A percentile compares a stretch with the other conserved stretches of the same genome.
Conservation (phyloP, 805 yeast genomes). For the Candida khao-thaluensis region DNA sequence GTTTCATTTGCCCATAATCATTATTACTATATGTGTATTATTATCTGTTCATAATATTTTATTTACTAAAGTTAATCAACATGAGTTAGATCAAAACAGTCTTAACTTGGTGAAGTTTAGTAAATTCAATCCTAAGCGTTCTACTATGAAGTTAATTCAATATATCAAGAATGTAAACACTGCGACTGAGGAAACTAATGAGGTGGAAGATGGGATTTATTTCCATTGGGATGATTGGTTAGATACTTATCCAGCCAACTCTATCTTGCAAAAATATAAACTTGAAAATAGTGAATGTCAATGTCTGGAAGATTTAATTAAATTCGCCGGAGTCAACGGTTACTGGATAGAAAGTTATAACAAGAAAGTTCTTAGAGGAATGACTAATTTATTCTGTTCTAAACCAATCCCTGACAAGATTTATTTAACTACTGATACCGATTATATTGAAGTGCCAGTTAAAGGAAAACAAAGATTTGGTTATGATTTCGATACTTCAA, state of each 20-base stretch:
- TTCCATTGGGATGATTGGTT: conserved; percentile 46
- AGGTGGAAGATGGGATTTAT: conserved; percentile 21
- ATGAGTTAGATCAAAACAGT: conserved; percentile 21
- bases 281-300: conserved; percentile 17
- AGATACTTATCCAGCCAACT: conserved; percentile 26
- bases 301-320: conserved; percentile 22
- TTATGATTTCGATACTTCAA: background rate
- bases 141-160: conserved; percentile 9
- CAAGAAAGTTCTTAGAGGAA: conserved; percentile 32
- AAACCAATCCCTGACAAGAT: conserved; percentile 29
- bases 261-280: conserved; percentile 19
- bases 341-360: conserved; percentile 34
- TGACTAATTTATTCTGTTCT: conserved; percentile 33
- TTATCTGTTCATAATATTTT: conserved; percentile 14
- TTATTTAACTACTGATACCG: background rate
- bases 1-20: conserved; percentile 14
- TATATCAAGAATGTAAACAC: background rate
- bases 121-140: conserved; percentile 26
- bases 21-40: conserved; percentile 12
- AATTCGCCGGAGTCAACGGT: conserved; percentile 29
- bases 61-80: conserved; percentile 21
- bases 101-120: conserved; percentile 23
- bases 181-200: background rate
- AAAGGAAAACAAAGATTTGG: conserved; percentile 25
- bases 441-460: conserved; percentile 29